These are phyloP conservation scores for Candolleomyces aberdarensis DNA, from an alignment of 768 basidiomycete genomes.

Conservation along the genomic window DNA sequence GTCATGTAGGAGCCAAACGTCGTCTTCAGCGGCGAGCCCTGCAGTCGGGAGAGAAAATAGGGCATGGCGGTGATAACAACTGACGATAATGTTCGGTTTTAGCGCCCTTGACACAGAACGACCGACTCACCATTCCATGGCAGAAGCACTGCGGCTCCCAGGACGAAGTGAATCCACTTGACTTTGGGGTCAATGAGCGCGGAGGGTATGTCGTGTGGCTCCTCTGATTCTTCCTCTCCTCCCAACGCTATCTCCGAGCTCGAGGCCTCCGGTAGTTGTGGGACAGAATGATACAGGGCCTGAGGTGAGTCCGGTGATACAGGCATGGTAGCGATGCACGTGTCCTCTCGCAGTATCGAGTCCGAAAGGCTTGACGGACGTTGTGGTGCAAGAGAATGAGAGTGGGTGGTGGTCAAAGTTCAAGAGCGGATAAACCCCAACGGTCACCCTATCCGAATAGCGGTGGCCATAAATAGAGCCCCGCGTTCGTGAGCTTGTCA, in stretches of 20 bases:
- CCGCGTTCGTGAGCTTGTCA: too few species aligned
- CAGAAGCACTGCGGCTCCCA: conserved; percentile 78
- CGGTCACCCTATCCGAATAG: not conserved
- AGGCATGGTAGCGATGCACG: not conserved
- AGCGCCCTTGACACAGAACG: not conserved
- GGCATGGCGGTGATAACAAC: conserved; percentile 85
- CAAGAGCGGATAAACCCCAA: too few species aligned
- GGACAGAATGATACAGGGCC: conserved; percentile 19
- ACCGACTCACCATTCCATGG: conserved; percentile 81
- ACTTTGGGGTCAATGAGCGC: conserved; percentile 39
- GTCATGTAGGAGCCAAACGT: conserved; percentile 69
- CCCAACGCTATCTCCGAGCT: conserved; percentile 9
- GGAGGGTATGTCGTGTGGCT: conserved; percentile 4
- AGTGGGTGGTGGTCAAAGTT: too few species aligned
- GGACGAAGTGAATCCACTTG: conserved; percentile 63
- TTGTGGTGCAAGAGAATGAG: not conserved
- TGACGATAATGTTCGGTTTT: conserved; percentile 24
- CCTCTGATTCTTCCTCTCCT: conserved; percentile 5
- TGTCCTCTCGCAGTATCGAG: not conserved
- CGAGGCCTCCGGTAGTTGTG: conserved; percentile 11
- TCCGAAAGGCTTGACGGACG: not conserved
- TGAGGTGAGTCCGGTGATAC: conserved; percentile 8
- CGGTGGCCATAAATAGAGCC: not conserved
- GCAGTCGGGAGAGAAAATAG: conserved; percentile 72
- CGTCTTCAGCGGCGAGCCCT: conserved; percentile 50